Evolutionary conservation across 108 stramenopile genomes (phyloP).

Genomic region (Skeletonema marinoi): DNA sequence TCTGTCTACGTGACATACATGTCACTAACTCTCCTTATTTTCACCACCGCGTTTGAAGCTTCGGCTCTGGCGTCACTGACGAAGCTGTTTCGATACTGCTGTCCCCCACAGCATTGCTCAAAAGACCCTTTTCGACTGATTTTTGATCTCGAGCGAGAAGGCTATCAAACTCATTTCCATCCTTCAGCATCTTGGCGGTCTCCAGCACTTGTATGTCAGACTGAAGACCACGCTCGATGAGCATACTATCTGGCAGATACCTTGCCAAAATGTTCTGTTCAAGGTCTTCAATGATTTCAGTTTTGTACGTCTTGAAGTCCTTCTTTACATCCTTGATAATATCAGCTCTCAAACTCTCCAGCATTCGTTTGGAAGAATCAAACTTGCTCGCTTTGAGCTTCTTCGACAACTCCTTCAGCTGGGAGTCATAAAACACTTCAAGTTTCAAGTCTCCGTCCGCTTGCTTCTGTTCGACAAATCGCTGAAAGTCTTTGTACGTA

Average conservation of each 20-base stretch:
- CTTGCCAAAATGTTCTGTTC: slow-evolving; percentile 75
- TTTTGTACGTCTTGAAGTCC: slow-evolving; percentile 84
- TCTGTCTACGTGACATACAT: too few relatives aligned
- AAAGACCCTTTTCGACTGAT: not conserved
- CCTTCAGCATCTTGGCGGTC: slow-evolving; percentile 68
- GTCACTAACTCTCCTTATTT: not conserved
- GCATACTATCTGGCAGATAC: slow-evolving; percentile 87
- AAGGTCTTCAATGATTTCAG: slow-evolving; percentile 87
- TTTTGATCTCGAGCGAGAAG: slow-evolving; percentile 56
- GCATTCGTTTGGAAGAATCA: slow-evolving; percentile 61
- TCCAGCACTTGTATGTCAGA: slow-evolving; percentile 72
- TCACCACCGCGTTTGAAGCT: slow-evolving; percentile 23
- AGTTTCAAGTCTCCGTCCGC: slow-evolving; percentile 76
- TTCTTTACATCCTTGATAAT: slow-evolving; percentile 77
- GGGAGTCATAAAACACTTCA: slow-evolving; percentile 67
- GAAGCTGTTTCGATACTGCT: slow-evolving; percentile 13
- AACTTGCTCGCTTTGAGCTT: slow-evolving; percentile 71
- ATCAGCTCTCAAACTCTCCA: slow-evolving; percentile 64
- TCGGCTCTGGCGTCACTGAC: not conserved
- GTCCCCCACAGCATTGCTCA: not conserved
- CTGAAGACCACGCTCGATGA: slow-evolving; percentile 67
- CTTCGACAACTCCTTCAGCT: slow-evolving; percentile 73
- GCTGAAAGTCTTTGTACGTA: slow-evolving; percentile 74
- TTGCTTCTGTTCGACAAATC: slow-evolving; percentile 67
- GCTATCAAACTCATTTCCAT: slow-evolving; percentile 63